phyloP scores from a whole-genome alignment of 306 rosid genomes.

The Sicyos baderoa region DNA sequence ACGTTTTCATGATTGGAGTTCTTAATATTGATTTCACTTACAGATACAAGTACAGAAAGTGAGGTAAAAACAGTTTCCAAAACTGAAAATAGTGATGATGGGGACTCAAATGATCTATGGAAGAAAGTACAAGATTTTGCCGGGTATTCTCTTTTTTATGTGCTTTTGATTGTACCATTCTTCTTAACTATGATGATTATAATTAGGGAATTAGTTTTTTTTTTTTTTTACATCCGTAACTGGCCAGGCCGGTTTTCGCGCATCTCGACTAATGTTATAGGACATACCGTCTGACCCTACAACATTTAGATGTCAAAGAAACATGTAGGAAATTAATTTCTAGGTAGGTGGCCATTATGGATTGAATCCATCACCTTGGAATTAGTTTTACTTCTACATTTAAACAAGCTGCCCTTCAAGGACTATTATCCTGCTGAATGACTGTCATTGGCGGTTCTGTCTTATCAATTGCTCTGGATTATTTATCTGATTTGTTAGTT shows the following conservation, averaged over 20 bases:
- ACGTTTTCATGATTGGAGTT: not conserved
- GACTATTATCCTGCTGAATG: not conserved
- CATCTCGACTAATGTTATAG: no score
- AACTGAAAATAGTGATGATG: slow-evolving; percentile 38
- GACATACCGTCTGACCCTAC: no score
- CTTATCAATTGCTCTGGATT: not conserved
- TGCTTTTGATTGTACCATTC: not conserved
- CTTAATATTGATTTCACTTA: slow-evolving; percentile 23
- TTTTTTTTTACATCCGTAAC: no score
- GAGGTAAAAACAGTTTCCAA: slow-evolving; percentile 38
- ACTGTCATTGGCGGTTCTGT: not conserved
- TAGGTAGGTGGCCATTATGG: no score
- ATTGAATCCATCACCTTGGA: no score
- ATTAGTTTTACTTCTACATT: slow-evolving; percentile 7
- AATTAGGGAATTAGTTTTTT: slow-evolving; percentile 6
- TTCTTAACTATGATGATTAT: not conserved
- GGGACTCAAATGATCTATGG: slow-evolving; percentile 57
- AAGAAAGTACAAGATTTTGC: slow-evolving; percentile 58
- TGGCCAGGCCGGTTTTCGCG: no score
- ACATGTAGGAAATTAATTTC: no score
- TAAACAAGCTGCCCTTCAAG: not conserved
- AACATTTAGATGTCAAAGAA: no score
- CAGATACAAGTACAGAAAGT: slow-evolving; percentile 45
- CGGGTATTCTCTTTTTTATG: slow-evolving; percentile 45
- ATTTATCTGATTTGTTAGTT: not conserved